Conservation (phyloP, 2,329 filamentous ascomycete genomes). For the Trichoderma simmonsii region DNA sequence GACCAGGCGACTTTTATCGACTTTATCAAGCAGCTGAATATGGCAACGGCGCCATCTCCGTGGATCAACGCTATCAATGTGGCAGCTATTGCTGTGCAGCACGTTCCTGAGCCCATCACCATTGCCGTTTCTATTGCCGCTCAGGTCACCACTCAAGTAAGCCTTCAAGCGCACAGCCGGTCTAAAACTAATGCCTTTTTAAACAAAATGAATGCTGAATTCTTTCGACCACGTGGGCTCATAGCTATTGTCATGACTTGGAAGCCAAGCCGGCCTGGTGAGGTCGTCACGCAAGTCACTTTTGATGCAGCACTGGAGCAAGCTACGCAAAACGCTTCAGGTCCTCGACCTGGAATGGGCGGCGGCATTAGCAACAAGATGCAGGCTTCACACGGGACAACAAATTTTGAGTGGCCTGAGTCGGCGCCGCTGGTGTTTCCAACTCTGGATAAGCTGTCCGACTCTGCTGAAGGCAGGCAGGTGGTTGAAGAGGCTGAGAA, state of each 20-base stretch:
- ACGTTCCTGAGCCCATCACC: conserved; percentile 39
- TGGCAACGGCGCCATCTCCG: conserved; percentile 33
- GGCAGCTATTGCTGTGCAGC: conserved; percentile 37
- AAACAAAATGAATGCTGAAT: conserved; percentile 51
- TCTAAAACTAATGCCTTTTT: conserved; percentile 52
- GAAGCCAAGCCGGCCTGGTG: conserved; percentile 39
- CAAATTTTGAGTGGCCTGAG: conserved; percentile 40
- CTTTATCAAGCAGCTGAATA: conserved; percentile 47
- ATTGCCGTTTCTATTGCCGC: conserved; percentile 43
- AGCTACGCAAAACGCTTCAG: conserved; percentile 18
- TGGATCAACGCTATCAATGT: conserved; percentile 42
- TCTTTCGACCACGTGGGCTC: conserved; percentile 56
- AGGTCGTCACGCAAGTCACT: conserved; percentile 28
- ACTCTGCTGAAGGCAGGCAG: conserved; percentile 2
- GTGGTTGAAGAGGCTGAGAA: background rate
- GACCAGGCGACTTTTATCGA: conserved; percentile 46
- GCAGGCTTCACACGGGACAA: conserved; percentile 36
- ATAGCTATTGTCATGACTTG: conserved; percentile 51
- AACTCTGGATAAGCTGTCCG: conserved; percentile 32
- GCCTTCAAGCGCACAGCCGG: conserved; percentile 39
- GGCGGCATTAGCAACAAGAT: conserved; percentile 25
- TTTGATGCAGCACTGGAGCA: conserved; percentile 29
- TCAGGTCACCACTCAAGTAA: conserved; percentile 40
- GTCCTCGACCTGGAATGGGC: background rate
- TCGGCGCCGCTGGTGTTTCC: conserved; percentile 50